phyloP scores from a whole-genome alignment of 129 eudicot species.

The Lonicera japonica region DNA sequence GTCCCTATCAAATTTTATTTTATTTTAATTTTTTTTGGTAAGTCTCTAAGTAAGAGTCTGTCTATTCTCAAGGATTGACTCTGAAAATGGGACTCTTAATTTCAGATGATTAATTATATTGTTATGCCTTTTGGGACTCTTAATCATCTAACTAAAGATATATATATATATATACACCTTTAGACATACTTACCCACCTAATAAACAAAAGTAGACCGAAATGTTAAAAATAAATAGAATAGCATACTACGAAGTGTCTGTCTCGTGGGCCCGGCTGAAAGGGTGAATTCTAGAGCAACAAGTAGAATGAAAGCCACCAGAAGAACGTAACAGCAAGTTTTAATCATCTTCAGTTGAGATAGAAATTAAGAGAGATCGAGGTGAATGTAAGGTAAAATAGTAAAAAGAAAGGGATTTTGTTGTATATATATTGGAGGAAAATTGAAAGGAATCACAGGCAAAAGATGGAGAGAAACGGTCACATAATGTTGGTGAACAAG shows the following conservation, averaged over 20 bases:
- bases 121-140: too few relatives aligned
- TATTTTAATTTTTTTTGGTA: too few relatives aligned
- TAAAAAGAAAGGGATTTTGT: neutral
- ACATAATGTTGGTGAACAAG: constrained; percentile 5
- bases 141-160: neutral
- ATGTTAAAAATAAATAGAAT: neutral
- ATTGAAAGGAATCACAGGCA: constrained; percentile 15
- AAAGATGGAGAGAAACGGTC: neutral
- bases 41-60: neutral
- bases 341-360: neutral
- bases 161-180: neutral
- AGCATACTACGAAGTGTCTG: neutral
- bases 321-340: neutral
- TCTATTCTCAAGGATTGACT: neutral
- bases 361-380: too few relatives aligned
- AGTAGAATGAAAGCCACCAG: neutral
- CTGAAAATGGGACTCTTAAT: neutral
- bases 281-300: neutral
- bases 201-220: neutral
- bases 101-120: neutral
- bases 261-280: neutral
- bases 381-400: neutral
- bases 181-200: neutral
- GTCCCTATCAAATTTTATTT: too few relatives aligned
- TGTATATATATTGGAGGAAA: neutral